Conservation (phyloP, 2,329 filamentous ascomycete species). For the Macrophomina tecta region DNA sequence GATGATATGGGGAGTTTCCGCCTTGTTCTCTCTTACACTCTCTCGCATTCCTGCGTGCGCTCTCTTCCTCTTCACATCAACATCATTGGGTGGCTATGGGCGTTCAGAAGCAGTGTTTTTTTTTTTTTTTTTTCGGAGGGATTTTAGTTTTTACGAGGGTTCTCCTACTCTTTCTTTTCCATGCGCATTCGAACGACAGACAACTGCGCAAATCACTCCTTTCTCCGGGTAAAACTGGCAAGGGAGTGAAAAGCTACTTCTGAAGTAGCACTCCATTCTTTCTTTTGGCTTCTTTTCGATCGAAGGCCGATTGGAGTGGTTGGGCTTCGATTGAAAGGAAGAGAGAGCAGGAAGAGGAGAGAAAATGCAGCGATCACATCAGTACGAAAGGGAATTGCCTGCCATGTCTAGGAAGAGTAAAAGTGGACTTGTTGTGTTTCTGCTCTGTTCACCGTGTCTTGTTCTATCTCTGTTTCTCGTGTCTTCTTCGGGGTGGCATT, state of each 20-base stretch:
- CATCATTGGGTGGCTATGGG: background rate
- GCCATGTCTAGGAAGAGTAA: background rate
- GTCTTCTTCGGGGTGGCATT: too few relatives aligned
- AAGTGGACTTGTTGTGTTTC: background rate
- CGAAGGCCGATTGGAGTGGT: background rate
- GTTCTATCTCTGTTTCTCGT: background rate
- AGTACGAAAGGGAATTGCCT: background rate
- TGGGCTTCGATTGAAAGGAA: background rate
- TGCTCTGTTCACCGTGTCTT: background rate
- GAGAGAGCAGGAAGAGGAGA: background rate
- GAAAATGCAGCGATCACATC: background rate
- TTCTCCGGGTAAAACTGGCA: too few relatives aligned
- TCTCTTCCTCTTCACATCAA: conserved; percentile 7
- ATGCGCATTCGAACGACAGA: background rate
- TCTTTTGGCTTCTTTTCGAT: background rate
- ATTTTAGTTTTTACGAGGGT: background rate
- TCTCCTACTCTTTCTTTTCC: background rate
- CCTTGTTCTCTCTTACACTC: background rate
- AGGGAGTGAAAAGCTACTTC: background rate
- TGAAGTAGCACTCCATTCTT: background rate
- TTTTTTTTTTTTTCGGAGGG: background rate
- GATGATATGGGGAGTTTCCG: conserved; percentile 3
- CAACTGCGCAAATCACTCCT: background rate
- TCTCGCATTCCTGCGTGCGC: background rate
- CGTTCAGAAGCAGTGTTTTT: background rate